These are phyloP conservation scores for Pyrenophora tritici-repentis DNA, from an alignment of 2,329 filamentous ascomycete genomes.

Conservation along the genomic window DNA sequence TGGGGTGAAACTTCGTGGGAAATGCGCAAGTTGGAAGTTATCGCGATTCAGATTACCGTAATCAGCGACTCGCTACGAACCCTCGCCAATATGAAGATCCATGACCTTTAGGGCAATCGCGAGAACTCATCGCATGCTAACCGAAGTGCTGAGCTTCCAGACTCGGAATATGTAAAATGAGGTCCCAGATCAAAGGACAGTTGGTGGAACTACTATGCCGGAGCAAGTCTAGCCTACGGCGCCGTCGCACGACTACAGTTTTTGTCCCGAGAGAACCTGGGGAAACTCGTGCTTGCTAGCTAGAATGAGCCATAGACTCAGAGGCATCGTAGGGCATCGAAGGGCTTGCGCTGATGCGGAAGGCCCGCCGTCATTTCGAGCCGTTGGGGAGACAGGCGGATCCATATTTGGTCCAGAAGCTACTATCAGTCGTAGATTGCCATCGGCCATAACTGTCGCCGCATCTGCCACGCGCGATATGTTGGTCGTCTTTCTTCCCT, in stretches of 20 bases:
- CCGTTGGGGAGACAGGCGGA: not conserved
- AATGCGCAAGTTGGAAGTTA: no score
- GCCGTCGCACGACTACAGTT: conserved; percentile 22
- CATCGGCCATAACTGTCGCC: no score
- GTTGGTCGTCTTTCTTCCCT: conserved; percentile 9
- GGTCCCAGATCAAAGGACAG: conserved; percentile 22
- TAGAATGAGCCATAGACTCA: not conserved
- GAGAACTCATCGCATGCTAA: conserved; percentile 18
- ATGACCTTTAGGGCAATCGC: conserved; percentile 22
- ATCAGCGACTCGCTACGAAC: no score
- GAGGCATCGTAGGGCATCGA: conserved; percentile 10
- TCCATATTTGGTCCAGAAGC: not conserved
- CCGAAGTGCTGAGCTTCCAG: conserved; percentile 25
- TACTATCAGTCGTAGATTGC: no score
- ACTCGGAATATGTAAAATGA: conserved; percentile 24
- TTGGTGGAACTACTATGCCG: conserved; percentile 34
- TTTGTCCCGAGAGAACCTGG: conserved; percentile 26
- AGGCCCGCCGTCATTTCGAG: conserved; percentile 5
- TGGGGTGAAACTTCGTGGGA: not conserved
- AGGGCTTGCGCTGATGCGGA: conserved; percentile 1
- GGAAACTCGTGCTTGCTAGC: conserved; percentile 26
- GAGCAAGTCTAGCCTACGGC: conserved; percentile 18
- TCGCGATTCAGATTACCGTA: no score
- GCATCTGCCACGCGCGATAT: conserved; percentile 11
- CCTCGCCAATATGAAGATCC: conserved; percentile 16